These are phyloP conservation scores for Aspergillus sp. DNA, from an alignment of 2,329 filamentous ascomycete genomes.

Conservation along the genomic window DNA sequence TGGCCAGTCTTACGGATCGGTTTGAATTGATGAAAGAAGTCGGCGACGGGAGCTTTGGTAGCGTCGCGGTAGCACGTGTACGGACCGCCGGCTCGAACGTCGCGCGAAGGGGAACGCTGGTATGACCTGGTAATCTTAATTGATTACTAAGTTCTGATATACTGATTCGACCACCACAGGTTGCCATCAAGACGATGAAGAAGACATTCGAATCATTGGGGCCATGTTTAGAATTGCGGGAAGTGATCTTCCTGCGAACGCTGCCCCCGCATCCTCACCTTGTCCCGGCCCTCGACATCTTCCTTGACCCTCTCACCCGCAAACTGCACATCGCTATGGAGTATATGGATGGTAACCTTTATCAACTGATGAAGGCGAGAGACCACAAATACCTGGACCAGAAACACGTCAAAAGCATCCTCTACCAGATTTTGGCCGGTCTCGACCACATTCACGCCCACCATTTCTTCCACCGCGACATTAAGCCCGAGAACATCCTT, in stretches of 20 bases:
- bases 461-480: conserved; percentile 97
- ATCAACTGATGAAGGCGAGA: conserved; percentile 97
- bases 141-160: conserved; percentile 7
- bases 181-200: conserved; percentile 99
- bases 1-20: conserved; percentile 76
- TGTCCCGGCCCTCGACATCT: conserved; percentile 97
- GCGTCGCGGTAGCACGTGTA: conserved; percentile 88
- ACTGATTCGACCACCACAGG: conserved; percentile 56
- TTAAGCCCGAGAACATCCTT: conserved; percentile 98
- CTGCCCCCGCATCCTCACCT: conserved; percentile 87
- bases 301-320: conserved; percentile 92
- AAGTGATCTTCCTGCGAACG: conserved; percentile 94
- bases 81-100: conserved; percentile 86
- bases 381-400: conserved; percentile 94
- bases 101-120: conserved; percentile 87
- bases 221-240: conserved; percentile 88
- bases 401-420: conserved; percentile 92
- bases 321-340: conserved; percentile 99
- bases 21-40: conserved; percentile 98
- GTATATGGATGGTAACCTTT: conserved; percentile 99
- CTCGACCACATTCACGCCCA: conserved; percentile 97
- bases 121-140: conserved; percentile 54
- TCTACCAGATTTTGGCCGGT: conserved; percentile 95
- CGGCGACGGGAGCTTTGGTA: conserved; percentile 97
- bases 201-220: conserved; percentile 95